Conservation (phyloP, 345 rosid species). For the Lepidium africanum region DNA sequence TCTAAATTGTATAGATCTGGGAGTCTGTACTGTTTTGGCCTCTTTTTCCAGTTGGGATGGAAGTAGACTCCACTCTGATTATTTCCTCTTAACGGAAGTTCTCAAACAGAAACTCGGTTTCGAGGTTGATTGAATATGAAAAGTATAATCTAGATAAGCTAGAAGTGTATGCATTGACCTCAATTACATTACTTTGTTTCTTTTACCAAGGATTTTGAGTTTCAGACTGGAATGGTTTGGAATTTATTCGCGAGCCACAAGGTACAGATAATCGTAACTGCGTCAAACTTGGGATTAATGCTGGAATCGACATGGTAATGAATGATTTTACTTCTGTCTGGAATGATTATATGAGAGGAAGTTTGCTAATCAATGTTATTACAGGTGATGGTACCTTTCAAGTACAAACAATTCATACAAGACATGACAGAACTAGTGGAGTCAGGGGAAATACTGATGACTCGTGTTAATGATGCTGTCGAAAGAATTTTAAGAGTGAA, state of each 20-base stretch:
- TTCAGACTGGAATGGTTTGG: conserved; percentile 79
- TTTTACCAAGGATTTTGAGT: conserved; percentile 57
- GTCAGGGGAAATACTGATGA: conserved; percentile 63
- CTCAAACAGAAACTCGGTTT: conserved; percentile 71
- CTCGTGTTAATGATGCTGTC: conserved; percentile 74
- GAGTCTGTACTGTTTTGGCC: conserved; percentile 82
- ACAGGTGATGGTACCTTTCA: conserved; percentile 82
- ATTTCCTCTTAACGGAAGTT: conserved; percentile 64
- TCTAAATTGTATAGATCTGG: conserved; percentile 60
- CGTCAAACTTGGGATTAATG: conserved; percentile 57
- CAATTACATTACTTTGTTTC: neutral
- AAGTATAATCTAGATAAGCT: neutral
- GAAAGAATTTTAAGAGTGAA: conserved; percentile 84
- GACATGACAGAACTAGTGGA: conserved; percentile 48
- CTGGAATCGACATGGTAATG: conserved; percentile 87
- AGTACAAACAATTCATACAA: conserved; percentile 42
- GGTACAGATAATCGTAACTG: conserved; percentile 62
- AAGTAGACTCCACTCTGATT: conserved; percentile 52
- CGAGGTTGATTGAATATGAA: conserved; percentile 38
- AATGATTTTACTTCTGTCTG: neutral
- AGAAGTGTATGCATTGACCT: neutral
- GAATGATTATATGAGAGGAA: neutral
- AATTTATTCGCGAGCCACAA: conserved; percentile 46
- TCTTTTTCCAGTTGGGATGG: conserved; percentile 91
- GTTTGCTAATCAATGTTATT: conserved; percentile 10